Evolutionary conservation across 75 land plant species (phyloP).

Genomic region (Cryptomeria japonica): DNA sequence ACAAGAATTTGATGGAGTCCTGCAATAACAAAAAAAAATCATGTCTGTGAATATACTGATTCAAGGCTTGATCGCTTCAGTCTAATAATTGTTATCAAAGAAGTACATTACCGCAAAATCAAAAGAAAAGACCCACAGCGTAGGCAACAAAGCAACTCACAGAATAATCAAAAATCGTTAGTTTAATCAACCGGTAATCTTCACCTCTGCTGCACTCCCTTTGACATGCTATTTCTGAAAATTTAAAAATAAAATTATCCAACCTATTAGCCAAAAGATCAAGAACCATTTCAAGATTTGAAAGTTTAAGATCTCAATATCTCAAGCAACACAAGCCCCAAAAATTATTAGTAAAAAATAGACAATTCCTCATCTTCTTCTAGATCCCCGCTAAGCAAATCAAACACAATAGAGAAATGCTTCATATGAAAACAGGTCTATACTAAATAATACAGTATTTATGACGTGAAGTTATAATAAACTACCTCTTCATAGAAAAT

Average conservation of each 20-base stretch:
- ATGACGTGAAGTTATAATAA: neutral
- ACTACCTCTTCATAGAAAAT: neutral
- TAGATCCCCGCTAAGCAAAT: neutral
- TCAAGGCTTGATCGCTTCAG: neutral
- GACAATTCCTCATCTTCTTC: neutral
- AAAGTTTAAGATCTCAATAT: neutral
- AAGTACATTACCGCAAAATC: neutral
- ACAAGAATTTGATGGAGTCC: neutral
- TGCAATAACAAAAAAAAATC: neutral
- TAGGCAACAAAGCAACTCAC: conserved; percentile 35
- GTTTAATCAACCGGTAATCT: conserved; percentile 89
- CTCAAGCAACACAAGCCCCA: neutral
- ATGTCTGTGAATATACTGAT: neutral
- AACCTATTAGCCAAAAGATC: neutral
- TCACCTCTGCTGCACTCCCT: conserved; percentile 99
- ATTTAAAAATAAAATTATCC: neutral
- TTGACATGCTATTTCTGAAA: conserved; percentile 78
- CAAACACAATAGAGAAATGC: neutral
- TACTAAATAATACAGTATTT: neutral
- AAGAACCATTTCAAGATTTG: neutral
- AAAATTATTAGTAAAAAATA: neutral
- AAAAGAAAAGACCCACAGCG: neutral
- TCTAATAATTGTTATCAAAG: neutral
- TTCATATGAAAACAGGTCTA: neutral
- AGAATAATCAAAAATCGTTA: conserved; percentile 70